These are phyloP conservation scores for Penicillium sp. DNA, from an alignment of 2,329 filamentous ascomycete genomes.

Conservation along the genomic window DNA sequence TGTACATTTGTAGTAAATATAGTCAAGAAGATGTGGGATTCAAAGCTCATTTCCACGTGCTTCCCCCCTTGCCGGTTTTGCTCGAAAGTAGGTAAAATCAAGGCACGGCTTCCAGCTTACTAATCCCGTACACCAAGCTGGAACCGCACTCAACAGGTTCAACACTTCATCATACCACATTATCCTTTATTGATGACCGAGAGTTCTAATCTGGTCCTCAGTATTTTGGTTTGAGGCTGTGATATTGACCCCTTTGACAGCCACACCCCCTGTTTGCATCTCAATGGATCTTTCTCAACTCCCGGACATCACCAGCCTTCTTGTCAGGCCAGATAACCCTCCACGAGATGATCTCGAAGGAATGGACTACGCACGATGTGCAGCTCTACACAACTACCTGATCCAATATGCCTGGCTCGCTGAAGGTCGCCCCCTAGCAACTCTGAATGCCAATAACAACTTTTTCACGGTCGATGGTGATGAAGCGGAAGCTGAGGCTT, in stretches of 20 bases:
- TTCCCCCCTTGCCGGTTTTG: too few relatives aligned
- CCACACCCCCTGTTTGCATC: slow-evolving; percentile 10
- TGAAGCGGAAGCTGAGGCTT: slow-evolving; percentile 21
- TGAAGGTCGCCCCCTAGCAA: slow-evolving; percentile 22
- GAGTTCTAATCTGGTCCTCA: too few relatives aligned
- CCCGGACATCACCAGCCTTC: slow-evolving; percentile 17
- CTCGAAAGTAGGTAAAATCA: too few relatives aligned
- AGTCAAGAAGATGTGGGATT: too few relatives aligned
- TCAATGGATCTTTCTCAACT: slow-evolving; percentile 20
- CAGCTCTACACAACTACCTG: slow-evolving; percentile 36
- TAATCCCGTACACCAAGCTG: too few relatives aligned
- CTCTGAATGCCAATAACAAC: slow-evolving; percentile 18
- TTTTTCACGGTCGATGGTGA: slow-evolving; percentile 25
- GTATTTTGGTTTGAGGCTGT: too few relatives aligned
- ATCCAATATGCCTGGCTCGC: slow-evolving; percentile 29
- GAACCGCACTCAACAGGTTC: too few relatives aligned
- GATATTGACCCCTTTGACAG: slow-evolving; percentile 6
- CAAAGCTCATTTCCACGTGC: too few relatives aligned
- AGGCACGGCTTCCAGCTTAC: too few relatives aligned
- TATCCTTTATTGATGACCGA: too few relatives aligned
- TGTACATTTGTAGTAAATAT: too few relatives aligned
- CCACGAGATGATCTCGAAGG: slow-evolving; percentile 24
- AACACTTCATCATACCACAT: too few relatives aligned
- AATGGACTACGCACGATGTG: slow-evolving; percentile 33
- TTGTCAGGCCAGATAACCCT: slow-evolving; percentile 32